These are phyloP conservation scores for Amaranthus hypochondriacus DNA, from an alignment of 148 eudicot species.

Conservation along the genomic window DNA sequence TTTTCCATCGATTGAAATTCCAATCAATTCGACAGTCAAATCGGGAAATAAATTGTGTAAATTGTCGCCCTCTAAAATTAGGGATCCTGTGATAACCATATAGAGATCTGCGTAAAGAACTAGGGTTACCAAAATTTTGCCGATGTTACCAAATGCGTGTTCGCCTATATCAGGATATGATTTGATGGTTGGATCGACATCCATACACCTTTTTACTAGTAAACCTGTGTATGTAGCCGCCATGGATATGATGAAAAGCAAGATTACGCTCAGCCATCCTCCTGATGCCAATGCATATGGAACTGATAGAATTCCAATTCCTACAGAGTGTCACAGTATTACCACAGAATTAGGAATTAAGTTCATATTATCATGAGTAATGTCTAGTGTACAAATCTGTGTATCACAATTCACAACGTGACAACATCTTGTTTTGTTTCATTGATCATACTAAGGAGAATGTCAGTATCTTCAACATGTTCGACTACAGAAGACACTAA, in stretches of 20 bases:
- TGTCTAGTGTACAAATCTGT: no score
- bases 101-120: slow-evolving; percentile 31
- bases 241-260: slow-evolving; percentile 24
- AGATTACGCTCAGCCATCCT: slow-evolving; percentile 42
- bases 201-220: slow-evolving; percentile 36
- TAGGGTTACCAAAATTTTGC: slow-evolving; percentile 24
- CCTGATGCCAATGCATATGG: slow-evolving; percentile 41
- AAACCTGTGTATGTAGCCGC: slow-evolving; percentile 27
- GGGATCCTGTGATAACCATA: slow-evolving; percentile 31
- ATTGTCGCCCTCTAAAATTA: slow-evolving; percentile 44
- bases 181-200: slow-evolving; percentile 21
- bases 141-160: slow-evolving; percentile 36
- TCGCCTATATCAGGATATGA: slow-evolving; percentile 30
- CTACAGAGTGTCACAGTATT: slow-evolving; percentile 5
- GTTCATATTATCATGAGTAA: no score
- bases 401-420: no score
- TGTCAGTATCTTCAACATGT: no score
- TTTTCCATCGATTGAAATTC: slow-evolving; percentile 21
- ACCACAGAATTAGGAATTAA: no score
- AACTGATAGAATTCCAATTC: slow-evolving; percentile 34
- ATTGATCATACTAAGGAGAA: no score
- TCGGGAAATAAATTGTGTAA: slow-evolving; percentile 30
- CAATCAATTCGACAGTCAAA: not conserved
- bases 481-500: no score
- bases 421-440: no score